Evolutionary conservation across 352 stramenopile genomes (phyloP).

Genomic region (Phytopythium helicoides): DNA sequence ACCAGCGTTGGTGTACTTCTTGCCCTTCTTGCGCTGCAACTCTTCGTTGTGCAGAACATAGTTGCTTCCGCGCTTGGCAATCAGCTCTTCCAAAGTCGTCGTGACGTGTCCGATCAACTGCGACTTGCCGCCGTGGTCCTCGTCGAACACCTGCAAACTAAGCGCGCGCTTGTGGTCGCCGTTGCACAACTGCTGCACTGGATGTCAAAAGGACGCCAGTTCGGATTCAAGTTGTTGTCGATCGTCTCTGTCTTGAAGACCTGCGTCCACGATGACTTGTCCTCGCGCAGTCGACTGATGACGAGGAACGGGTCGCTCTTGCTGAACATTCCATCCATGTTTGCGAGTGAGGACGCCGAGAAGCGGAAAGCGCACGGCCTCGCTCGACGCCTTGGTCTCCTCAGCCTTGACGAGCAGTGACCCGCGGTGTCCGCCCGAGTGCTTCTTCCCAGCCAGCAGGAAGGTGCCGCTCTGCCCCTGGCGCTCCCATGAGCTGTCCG

Average conservation of each 20-base stretch:
- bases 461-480: slow-evolving; percentile 61
- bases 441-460: slow-evolving; percentile 42
- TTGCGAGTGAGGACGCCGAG: slow-evolving; percentile 37
- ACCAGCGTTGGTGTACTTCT: slow-evolving; percentile 69
- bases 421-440: slow-evolving; percentile 39
- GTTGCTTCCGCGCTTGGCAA: slow-evolving; percentile 46
- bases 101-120: slow-evolving; percentile 70
- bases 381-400: slow-evolving; percentile 44
- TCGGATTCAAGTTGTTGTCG: slow-evolving; percentile 72
- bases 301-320: slow-evolving; percentile 66
- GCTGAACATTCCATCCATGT: slow-evolving; percentile 67
- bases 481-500: slow-evolving; percentile 75
- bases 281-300: slow-evolving; percentile 51
- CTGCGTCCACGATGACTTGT: slow-evolving; percentile 47
- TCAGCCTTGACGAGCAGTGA: slow-evolving; percentile 59
- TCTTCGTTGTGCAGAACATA: slow-evolving; percentile 56
- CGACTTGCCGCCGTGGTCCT: slow-evolving; percentile 59
- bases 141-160: slow-evolving; percentile 78
- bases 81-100: slow-evolving; percentile 60
- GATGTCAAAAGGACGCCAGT: slow-evolving; percentile 56
- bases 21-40: slow-evolving; percentile 58
- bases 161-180: slow-evolving; percentile 67
- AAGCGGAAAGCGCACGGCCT: slow-evolving; percentile 52
- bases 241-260: slow-evolving; percentile 71
- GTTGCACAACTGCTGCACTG: slow-evolving; percentile 76